These are phyloP conservation scores for Arachis stenosperma DNA, from an alignment of 306 rosid genomes.

Conservation along the genomic window DNA sequence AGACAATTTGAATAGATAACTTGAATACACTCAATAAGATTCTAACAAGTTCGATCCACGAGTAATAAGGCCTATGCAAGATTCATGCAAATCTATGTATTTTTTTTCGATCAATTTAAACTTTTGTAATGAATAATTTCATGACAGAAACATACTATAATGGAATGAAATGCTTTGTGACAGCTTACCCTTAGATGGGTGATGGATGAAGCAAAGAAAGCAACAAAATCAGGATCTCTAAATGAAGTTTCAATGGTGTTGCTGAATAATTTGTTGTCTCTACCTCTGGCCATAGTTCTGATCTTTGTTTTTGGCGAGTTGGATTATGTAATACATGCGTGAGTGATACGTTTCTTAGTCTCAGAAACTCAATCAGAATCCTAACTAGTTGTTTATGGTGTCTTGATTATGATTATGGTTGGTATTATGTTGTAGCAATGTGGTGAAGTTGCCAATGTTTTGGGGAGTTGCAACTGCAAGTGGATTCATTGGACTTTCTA, in stretches of 20 bases:
- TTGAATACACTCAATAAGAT: too few relatives aligned
- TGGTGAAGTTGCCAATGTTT: slow-evolving; percentile 67
- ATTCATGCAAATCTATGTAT: too few relatives aligned
- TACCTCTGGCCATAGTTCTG: slow-evolving; percentile 75
- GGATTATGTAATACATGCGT: slow-evolving; percentile 74
- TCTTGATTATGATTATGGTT: background rate
- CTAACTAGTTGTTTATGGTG: slow-evolving; percentile 5
- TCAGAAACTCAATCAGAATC: slow-evolving; percentile 9
- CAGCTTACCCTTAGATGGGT: slow-evolving; percentile 81
- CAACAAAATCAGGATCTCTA: slow-evolving; percentile 75
- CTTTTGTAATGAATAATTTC: too few relatives aligned
- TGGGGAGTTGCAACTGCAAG: slow-evolving; percentile 84
- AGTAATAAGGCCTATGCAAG: too few relatives aligned
- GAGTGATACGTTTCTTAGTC: slow-evolving; percentile 49
- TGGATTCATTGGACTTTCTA: slow-evolving; percentile 86
- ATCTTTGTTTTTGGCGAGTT: slow-evolving; percentile 71
- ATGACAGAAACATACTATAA: background rate
- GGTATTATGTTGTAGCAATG: slow-evolving; percentile 56
- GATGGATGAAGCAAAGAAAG: slow-evolving; percentile 84
- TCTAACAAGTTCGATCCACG: too few relatives aligned
- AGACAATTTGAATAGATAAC: too few relatives aligned
- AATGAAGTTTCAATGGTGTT: slow-evolving; percentile 96
- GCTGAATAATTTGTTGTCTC: slow-evolving; percentile 77
- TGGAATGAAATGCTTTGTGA: slow-evolving; percentile 30
- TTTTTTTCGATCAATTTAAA: too few relatives aligned